A percentile compares a stretch with the other conserved stretches of the same genome.
Conservation (phyloP, 2,329 filamentous ascomycete species). For the Teratosphaeria gauchensis region DNA sequence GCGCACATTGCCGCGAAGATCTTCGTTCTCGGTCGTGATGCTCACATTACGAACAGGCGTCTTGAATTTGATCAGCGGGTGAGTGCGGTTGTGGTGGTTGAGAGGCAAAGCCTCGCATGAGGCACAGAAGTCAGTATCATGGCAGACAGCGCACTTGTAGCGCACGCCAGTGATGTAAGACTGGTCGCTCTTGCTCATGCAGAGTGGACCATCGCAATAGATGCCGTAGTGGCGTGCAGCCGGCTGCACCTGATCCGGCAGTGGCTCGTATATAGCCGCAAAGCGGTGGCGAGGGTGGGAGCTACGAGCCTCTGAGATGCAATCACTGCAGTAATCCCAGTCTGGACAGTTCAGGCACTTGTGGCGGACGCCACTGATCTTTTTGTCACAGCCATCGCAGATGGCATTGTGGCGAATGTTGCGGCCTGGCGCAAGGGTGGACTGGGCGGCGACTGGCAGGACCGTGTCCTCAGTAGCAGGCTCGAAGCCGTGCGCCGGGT, state of each 20-base stretch:
- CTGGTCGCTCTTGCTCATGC: constrained; percentile 46
- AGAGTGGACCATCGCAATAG: constrained; percentile 90
- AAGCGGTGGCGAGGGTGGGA: constrained; percentile 81
- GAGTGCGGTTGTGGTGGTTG: constrained; percentile 86
- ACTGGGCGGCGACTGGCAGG: constrained; percentile 52
- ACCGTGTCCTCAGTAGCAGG: constrained; percentile 55
- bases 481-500: constrained; percentile 74
- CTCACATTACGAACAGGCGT: constrained; percentile 80
- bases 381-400: constrained; percentile 87
- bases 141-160: constrained; percentile 95
- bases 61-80: constrained; percentile 95
- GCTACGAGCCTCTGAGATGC: constrained; percentile 55
- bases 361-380: constrained; percentile 80
- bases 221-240: constrained; percentile 66
- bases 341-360: constrained; percentile 97
- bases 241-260: constrained; percentile 37
- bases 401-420: constrained; percentile 76
- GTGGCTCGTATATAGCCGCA: constrained; percentile 71
- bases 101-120: constrained; percentile 81
- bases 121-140: constrained; percentile 91
- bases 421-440: constrained; percentile 68
- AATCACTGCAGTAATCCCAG: constrained; percentile 86
- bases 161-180: constrained; percentile 69
- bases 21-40: constrained; percentile 75
- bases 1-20: constrained; percentile 58